Conservation (phyloP, 148 eudicot species). For the Rhododendron griersonianum region DNA sequence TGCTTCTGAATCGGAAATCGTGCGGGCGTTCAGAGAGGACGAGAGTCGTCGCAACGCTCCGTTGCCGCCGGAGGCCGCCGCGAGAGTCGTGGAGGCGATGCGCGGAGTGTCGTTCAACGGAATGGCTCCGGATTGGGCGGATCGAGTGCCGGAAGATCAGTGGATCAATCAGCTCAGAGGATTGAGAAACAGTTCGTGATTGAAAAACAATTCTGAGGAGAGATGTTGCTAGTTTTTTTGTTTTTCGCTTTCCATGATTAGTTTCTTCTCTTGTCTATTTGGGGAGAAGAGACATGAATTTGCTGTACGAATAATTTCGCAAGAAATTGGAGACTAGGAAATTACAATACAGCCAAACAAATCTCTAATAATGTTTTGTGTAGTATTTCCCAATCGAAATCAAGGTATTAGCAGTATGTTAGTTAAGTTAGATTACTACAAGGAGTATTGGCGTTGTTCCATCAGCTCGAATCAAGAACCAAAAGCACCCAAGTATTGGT, state of each 20-base stretch:
- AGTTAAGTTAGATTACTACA: no score
- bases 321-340: neutral
- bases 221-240: neutral
- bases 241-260: neutral
- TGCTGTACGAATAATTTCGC: neutral
- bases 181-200: slow-evolving; percentile 16
- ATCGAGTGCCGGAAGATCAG: slow-evolving; percentile 46
- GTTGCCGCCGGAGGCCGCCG: slow-evolving; percentile 52
- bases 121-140: slow-evolving; percentile 60
- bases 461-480: no score
- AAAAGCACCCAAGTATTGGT: no score
- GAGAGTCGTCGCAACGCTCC: slow-evolving; percentile 74
- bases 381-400: neutral
- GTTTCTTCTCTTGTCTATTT: neutral
- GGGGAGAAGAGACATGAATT: neutral
- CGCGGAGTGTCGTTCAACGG: slow-evolving; percentile 56
- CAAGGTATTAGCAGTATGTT: no score
- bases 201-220: neutral
- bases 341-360: neutral
- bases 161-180: slow-evolving; percentile 58
- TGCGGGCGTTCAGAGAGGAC: slow-evolving; percentile 65
- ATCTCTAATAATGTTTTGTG: neutral
- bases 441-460: no score
- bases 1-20: slow-evolving; percentile 27
- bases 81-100: slow-evolving; percentile 79